phyloP scores from a whole-genome alignment of 2,329 filamentous ascomycete species.

The Orbilia quercus region DNA sequence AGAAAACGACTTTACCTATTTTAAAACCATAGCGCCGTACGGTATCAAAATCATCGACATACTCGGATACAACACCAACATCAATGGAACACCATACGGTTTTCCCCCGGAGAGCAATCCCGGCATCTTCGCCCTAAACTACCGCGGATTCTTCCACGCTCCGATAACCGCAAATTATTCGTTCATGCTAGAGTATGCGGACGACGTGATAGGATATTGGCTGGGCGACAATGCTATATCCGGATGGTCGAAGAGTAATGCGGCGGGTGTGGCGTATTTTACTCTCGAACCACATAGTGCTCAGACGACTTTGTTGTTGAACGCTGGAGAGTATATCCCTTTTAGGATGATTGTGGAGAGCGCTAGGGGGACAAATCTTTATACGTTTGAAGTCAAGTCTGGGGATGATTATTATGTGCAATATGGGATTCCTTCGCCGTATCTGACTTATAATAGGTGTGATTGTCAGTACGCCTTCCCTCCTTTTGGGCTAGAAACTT shows the following conservation, averaged over 20 bases:
- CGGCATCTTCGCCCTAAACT: slow-evolving; percentile 2
- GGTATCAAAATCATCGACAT: not conserved
- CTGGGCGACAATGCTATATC: slow-evolving; percentile 3
- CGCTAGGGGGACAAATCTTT: not conserved
- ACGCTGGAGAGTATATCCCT: slow-evolving; percentile 16
- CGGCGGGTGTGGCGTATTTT: slow-evolving; percentile 3
- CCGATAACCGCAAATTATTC: slow-evolving; percentile 5
- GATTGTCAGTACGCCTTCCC: not conserved
- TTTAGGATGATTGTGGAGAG: slow-evolving; percentile 15
- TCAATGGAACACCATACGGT: slow-evolving; percentile 1
- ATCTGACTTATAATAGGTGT: not conserved
- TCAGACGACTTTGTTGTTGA: not conserved
- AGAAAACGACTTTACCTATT: slow-evolving; percentile 24
- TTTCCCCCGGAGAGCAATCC: not conserved
- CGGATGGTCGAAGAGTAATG: slow-evolving; percentile 10
- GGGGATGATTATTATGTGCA: not conserved
- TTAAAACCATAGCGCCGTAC: slow-evolving; percentile 11
- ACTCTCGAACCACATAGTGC: not conserved
- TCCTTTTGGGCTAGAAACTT: slow-evolving; percentile 1
- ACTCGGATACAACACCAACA: not conserved
- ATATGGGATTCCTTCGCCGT: slow-evolving; percentile 9
- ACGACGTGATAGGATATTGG: slow-evolving; percentile 16
- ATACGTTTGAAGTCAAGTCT: slow-evolving; percentile 9
- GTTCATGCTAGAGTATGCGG: not conserved
- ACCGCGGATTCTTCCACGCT: slow-evolving; percentile 20